Conservation (phyloP, 1,139 yeast genomes). For the Kurtzmaniella quercitrusa region DNA sequence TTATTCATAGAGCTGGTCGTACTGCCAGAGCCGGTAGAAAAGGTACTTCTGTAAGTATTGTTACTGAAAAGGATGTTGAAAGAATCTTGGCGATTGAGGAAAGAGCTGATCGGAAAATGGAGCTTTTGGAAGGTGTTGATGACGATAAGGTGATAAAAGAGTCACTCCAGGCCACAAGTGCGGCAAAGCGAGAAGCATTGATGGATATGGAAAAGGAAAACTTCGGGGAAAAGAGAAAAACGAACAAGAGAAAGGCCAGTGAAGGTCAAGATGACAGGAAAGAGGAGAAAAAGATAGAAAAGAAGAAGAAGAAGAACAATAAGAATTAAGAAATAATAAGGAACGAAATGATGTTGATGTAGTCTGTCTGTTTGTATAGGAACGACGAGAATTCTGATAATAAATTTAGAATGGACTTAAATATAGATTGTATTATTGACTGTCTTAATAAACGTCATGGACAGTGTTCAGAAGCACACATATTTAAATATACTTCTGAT, state of each 20-base stretch:
- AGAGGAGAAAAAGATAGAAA: conserved; percentile 3
- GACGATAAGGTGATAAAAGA: conserved; percentile 75
- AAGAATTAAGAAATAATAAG: conserved; percentile 1
- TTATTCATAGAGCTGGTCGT: conserved; percentile 98
- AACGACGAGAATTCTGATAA: too few species aligned
- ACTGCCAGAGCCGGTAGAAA: conserved; percentile 98
- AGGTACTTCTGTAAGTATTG: conserved; percentile 55
- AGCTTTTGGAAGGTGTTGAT: conserved; percentile 59
- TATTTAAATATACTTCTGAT: background rate
- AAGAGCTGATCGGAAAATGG: conserved; percentile 76
- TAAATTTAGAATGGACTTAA: too few species aligned
- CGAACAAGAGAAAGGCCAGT: conserved; percentile 47
- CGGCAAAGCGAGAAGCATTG: conserved; percentile 83
- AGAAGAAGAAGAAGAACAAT: conserved; percentile 6
- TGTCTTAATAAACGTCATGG: too few species aligned
- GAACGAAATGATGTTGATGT: background rate
- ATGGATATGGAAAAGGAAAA: conserved; percentile 92
- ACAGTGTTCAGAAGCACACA: too few species aligned
- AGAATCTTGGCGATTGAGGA: conserved; percentile 84
- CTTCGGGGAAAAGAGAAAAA: conserved; percentile 71
- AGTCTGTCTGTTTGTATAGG: too few species aligned
- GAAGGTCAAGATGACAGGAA: conserved; percentile 3
- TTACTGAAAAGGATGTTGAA: conserved; percentile 80
- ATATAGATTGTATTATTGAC: too few species aligned
- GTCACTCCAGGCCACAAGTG: conserved; percentile 64